phyloP scores from a whole-genome alignment of 2,329 filamentous ascomycete genomes.

The Microdochium bolleyi region DNA sequence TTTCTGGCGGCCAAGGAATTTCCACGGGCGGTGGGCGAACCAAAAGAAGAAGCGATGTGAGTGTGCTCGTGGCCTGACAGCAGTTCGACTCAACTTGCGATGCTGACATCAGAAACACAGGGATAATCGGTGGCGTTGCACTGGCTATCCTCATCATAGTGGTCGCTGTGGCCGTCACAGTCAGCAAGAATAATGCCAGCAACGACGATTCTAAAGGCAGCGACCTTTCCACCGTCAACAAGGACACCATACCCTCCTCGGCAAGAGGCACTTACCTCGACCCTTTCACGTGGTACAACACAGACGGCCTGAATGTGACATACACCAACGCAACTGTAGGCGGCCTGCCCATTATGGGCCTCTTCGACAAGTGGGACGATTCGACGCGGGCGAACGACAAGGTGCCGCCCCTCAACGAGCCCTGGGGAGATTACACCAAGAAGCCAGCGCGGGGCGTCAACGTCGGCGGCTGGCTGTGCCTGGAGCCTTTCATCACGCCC shows the following conservation, averaged over 20 bases:
- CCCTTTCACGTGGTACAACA: conserved; percentile 88
- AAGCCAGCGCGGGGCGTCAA: conserved; percentile 85
- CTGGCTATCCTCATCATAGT: conserved; percentile 56
- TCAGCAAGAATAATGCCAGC: conserved; percentile 50
- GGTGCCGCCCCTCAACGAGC: conserved; percentile 67
- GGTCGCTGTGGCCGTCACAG: conserved; percentile 58
- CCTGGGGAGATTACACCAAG: conserved; percentile 69
- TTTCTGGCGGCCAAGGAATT: background rate
- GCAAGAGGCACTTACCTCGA: conserved; percentile 75
- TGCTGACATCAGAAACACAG: conserved; percentile 26
- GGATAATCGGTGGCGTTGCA: conserved; percentile 47
- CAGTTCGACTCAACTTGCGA: background rate
- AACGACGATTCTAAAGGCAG: conserved; percentile 16
- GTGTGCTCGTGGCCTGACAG: conserved; percentile 19
- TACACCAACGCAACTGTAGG: conserved; percentile 83
- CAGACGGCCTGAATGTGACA: conserved; percentile 85
- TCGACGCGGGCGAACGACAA: conserved; percentile 67
- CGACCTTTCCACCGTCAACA: conserved; percentile 38
- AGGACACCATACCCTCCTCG: conserved; percentile 52
- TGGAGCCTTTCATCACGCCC: conserved; percentile 94
- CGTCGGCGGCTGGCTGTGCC: conserved; percentile 83
- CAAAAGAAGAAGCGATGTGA: conserved; percentile 55
- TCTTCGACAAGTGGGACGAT: conserved; percentile 82
- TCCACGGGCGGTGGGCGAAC: conserved; percentile 31
- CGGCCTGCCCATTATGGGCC: conserved; percentile 82